Evolutionary conservation across 768 basidiomycete species (phyloP), one percentile per base, ranked within the genome.

Genomic region (Agaricus bisporus): DNA sequence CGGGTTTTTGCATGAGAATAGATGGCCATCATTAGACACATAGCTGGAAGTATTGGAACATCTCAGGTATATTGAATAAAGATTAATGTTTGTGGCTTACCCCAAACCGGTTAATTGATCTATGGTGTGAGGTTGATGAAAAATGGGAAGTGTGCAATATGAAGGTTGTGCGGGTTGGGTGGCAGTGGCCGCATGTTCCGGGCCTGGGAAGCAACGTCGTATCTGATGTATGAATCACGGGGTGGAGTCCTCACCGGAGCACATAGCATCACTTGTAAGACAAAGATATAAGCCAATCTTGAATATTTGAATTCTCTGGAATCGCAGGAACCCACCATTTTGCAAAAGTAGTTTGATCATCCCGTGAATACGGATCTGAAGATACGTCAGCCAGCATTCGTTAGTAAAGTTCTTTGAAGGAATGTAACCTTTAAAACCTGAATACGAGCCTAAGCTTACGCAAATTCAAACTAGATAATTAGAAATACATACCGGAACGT

Each of bases 281-380:
- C 3, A 22, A 22, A 22, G 22, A 36, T 10, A 15, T 43, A 18
- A 41, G 38, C 22, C 41, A 10, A 6, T 32, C 39, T 39, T 6
- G 7, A 25, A 36, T 35, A 4, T 36, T 39, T 6, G 7, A 25
- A 36, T 35, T 9, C 48, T 17, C 32, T 4, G 35, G 25, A 10
- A 2, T 47, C 8, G 14, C n/a, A 10, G 14, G 10, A 14, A 62
- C 73, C 43, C 59, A 79, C 79, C 83, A 84, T 62, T 78, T 77
- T 0, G 68, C 65, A 60, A 83, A 85, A 44, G 74, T 73, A 1
- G 68, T 48, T 58, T 78, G 77, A 47, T 83, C 80, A 38, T 82
- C 80, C n/a, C 70, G 71, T 18, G 80, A 74, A 55, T 85, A 84
- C 0, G 82, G 82, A 60, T 85, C 82, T 79, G 26, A 18, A n/a